Evolutionary conservation across 495 filamentous ascomycete genomes (phyloP).

Genomic region (Pyronema domesticum): DNA sequence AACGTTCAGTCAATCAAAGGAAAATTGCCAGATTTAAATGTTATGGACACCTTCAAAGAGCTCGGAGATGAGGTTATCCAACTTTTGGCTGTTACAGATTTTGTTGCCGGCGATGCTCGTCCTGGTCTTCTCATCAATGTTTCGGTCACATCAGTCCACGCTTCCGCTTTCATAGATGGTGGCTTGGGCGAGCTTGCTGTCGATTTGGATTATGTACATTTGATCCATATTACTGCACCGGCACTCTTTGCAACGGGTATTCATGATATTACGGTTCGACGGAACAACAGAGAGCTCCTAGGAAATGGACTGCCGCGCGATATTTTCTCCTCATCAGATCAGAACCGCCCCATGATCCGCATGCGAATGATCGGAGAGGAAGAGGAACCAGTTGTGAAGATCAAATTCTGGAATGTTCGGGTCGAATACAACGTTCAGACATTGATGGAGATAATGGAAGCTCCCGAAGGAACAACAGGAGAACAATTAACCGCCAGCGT

Average conservation of each 20-base stretch:
- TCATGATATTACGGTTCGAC: conserved; percentile 35
- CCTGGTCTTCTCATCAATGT: conserved; percentile 69
- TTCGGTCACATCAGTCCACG: conserved; percentile 43
- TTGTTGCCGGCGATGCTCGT: conserved; percentile 86
- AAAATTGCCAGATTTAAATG: conserved; percentile 38
- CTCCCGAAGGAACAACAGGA: conserved; percentile 46
- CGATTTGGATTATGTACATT: conserved; percentile 41
- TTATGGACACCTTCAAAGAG: conserved; percentile 43
- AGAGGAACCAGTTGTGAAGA: conserved; percentile 72
- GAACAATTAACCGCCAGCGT: conserved; percentile 61
- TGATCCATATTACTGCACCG: conserved; percentile 72
- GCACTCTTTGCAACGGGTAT: conserved; percentile 60
- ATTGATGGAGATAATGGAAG: conserved; percentile 56
- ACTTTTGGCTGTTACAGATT: conserved; percentile 76
- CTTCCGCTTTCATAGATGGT: conserved; percentile 40
- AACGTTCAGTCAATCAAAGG: conserved; percentile 44
- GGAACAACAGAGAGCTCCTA: conserved; percentile 49
- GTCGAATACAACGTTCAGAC: conserved; percentile 73
- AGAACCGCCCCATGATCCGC: conserved; percentile 45
- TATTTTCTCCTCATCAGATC: conserved; percentile 24
- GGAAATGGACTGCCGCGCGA: conserved; percentile 30
- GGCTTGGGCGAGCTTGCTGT: conserved; percentile 46
- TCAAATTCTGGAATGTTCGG: conserved; percentile 65
- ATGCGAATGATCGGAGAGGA: conserved; percentile 80
- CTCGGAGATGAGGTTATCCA: conserved; percentile 62